Conservation (phyloP, 345 rosid species). For the Salix koriyanagi region DNA sequence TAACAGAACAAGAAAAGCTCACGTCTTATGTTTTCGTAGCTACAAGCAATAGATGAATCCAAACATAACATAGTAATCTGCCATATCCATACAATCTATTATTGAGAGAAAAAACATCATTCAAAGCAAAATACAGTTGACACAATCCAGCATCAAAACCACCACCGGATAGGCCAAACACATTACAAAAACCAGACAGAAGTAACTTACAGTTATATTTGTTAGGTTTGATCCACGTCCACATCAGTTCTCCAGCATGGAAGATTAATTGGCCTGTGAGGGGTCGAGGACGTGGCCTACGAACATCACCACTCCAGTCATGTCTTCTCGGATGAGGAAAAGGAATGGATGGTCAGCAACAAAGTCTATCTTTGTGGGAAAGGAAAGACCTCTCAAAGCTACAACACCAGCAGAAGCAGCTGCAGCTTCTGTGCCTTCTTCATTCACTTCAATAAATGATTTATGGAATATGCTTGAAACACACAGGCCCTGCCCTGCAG, state of each 20-base stretch:
- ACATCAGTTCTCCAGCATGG: background rate
- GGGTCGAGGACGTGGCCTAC: slow-evolving; percentile 52
- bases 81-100: too few species aligned
- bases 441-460: slow-evolving; percentile 63
- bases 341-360: slow-evolving; percentile 74
- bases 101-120: too few species aligned
- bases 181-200: background rate
- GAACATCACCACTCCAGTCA: slow-evolving; percentile 57
- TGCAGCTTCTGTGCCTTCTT: slow-evolving; percentile 78
- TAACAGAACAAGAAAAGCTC: too few species aligned
- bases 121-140: too few species aligned
- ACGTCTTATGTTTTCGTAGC: too few species aligned
- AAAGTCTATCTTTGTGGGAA: slow-evolving; percentile 36
- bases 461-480: slow-evolving; percentile 60
- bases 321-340: slow-evolving; percentile 54
- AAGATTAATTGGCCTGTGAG: slow-evolving; percentile 22
- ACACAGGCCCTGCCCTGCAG: slow-evolving; percentile 29
- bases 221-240: slow-evolving; percentile 11
- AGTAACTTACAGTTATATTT: background rate
- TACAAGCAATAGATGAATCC: too few species aligned
- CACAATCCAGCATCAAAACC: background rate
- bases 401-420: slow-evolving; percentile 50
- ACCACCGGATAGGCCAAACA: background rate
- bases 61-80: too few species aligned
- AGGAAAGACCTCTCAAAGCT: background rate